phyloP scores from a whole-genome alignment of 768 basidiomycete genomes.

The Russula sp. region DNA sequence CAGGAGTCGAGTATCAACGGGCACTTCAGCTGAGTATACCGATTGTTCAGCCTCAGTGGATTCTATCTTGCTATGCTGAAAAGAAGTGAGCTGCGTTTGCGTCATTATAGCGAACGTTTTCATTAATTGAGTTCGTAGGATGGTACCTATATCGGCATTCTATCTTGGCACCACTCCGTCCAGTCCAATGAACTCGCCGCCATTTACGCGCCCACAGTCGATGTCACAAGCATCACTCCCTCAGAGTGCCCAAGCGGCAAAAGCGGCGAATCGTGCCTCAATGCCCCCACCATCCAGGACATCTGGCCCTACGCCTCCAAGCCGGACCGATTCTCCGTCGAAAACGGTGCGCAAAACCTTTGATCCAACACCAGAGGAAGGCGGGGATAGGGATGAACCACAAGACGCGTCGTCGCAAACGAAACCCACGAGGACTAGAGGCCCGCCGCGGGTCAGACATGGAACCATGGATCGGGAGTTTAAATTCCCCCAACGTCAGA shows the following conservation, averaged over 20 bases:
- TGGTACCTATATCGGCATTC: slow-evolving; percentile 81
- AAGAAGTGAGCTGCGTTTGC: slow-evolving; percentile 56
- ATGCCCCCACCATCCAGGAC: slow-evolving; percentile 59
- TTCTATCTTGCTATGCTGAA: slow-evolving; percentile 83
- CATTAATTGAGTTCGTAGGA: slow-evolving; percentile 44
- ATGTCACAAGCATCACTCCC: slow-evolving; percentile 68
- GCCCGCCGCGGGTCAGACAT: slow-evolving; percentile 38
- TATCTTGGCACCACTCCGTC: slow-evolving; percentile 72
- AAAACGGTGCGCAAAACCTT: slow-evolving; percentile 36
- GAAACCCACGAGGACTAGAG: slow-evolving; percentile 29
- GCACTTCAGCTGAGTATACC: slow-evolving; percentile 93
- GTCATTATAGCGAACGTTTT: slow-evolving; percentile 5
- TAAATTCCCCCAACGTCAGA: slow-evolving; percentile 50
- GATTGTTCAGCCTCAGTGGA: slow-evolving; percentile 92
- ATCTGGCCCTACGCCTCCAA: slow-evolving; percentile 38
- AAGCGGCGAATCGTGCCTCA: slow-evolving; percentile 56
- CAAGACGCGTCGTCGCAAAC: slow-evolving; percentile 30
- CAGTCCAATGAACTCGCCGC: slow-evolving; percentile 41
- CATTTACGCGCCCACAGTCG: slow-evolving; percentile 60
- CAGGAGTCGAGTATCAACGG: slow-evolving; percentile 90
- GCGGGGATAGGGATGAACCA: slow-evolving; percentile 39
- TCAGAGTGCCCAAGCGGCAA: slow-evolving; percentile 35
- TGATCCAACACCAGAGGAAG: slow-evolving; percentile 55
- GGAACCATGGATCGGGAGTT: slow-evolving; percentile 80
- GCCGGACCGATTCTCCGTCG: slow-evolving; percentile 33